Conservation (phyloP, 2,329 filamentous ascomycete species). For the Fusarium napiforme region DNA sequence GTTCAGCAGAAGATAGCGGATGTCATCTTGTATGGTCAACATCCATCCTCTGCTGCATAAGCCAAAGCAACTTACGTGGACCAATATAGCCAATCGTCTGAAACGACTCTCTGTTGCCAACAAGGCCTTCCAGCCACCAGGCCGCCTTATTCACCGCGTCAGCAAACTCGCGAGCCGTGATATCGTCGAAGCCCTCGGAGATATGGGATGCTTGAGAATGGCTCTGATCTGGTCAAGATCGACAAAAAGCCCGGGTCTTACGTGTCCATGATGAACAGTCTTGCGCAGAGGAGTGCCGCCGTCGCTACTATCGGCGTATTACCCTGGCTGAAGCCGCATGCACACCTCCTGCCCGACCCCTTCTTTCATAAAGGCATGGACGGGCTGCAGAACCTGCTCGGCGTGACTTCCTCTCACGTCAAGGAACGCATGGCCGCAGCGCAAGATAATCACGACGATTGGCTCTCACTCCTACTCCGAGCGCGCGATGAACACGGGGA, state of each 20-base stretch:
- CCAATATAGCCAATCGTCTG: neutral
- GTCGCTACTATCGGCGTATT: neutral
- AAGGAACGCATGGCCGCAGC: neutral
- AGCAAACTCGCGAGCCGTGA: neutral
- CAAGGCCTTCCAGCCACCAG: neutral
- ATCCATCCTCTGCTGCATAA: accelerated
- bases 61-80: accelerated
- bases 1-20: neutral
- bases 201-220: neutral
- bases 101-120: neutral
- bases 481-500: neutral
- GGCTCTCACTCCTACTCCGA: neutral
- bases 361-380: neutral
- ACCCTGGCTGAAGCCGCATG: neutral
- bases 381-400: neutral
- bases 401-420: neutral
- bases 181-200: accelerated
- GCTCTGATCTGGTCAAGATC: neutral
- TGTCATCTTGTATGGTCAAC: neutral
- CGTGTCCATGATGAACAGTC: neutral
- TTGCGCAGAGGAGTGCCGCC: neutral
- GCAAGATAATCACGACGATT: neutral
- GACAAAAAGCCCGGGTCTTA: neutral
- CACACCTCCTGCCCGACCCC: neutral
- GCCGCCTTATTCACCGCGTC: neutral